Evolutionary conservation across 208 protist species (phyloP).

Genomic region (Crithidia fasciculata): DNA sequence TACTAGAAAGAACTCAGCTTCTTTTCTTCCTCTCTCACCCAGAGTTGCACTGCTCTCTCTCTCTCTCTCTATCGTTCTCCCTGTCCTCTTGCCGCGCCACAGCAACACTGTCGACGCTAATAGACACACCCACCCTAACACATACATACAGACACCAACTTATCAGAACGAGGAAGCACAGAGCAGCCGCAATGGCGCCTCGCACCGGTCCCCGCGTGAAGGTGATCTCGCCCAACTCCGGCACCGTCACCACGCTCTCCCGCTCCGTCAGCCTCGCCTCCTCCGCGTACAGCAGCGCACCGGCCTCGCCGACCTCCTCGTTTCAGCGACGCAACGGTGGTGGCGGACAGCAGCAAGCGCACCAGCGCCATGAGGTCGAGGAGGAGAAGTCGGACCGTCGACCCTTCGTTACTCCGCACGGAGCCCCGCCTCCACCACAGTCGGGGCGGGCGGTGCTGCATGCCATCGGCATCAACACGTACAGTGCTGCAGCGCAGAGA

Average conservation of each 20-base stretch:
- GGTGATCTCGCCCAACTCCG: constrained; percentile 61
- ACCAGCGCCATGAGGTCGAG: neutral
- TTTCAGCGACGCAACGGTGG: neutral
- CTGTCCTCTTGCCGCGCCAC: too few relatives aligned
- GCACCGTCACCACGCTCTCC: constrained; percentile 34
- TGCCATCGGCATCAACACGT: constrained; percentile 18
- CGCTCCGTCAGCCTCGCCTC: constrained; percentile 45
- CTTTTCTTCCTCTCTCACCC: too few relatives aligned
- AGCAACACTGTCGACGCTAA: too few relatives aligned
- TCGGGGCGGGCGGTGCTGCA: constrained; percentile 11
- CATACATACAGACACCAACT: neutral
- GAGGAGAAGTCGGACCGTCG: neutral
- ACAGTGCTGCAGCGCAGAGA: neutral
- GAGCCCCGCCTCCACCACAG: neutral
- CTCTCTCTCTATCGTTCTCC: too few relatives aligned
- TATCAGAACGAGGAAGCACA: neutral
- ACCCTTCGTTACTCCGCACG: neutral
- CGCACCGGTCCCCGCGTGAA: constrained; percentile 41
- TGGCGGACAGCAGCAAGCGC: neutral
- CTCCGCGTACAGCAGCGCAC: constrained; percentile 15
- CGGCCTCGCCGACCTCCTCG: neutral
- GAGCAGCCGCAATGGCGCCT: constrained; percentile 33
- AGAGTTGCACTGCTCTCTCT: too few relatives aligned
- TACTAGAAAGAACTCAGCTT: too few relatives aligned
- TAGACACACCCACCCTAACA: neutral